A percentile compares a stretch with the other conserved stretches of the same genome.
Evolutionary conservation across 2,329 filamentous ascomycete species (phyloP).

Genomic region (Claviceps maximensis): DNA sequence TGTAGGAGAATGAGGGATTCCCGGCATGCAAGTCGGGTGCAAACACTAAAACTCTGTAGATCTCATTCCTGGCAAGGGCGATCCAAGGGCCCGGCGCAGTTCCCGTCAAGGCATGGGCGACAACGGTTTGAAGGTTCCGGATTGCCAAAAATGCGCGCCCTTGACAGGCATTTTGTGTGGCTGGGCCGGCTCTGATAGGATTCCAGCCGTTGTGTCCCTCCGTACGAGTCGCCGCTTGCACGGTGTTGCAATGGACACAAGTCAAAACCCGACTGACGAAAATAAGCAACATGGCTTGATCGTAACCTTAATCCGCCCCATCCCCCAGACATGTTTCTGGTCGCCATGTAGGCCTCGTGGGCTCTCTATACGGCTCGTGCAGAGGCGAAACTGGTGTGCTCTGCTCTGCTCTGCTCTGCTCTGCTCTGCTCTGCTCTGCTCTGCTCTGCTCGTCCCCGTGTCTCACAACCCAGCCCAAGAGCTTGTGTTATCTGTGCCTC

Average conservation of each 20-base stretch:
- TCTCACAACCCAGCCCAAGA: neutral
- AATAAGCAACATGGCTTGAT: slow-evolving; percentile 1
- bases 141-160: neutral
- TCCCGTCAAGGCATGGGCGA: neutral
- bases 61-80: neutral
- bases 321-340: neutral
- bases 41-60: neutral
- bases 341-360: neutral
- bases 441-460: neutral
- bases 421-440: neutral
- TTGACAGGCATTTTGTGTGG: neutral
- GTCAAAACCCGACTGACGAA: neutral
- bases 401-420: neutral
- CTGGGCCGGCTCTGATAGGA: neutral
- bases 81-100: neutral
- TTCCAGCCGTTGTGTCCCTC: neutral
- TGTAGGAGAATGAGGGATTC: neutral
- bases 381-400: no score
- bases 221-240: neutral
- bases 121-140: neutral
- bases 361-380: neutral
- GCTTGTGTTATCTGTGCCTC: neutral
- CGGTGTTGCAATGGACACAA: neutral
- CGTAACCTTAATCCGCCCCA: slow-evolving; percentile 1
- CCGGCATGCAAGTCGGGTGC: neutral